Conservation (phyloP, 1,284 basidiomycete genomes). For the Irpex sp. region DNA sequence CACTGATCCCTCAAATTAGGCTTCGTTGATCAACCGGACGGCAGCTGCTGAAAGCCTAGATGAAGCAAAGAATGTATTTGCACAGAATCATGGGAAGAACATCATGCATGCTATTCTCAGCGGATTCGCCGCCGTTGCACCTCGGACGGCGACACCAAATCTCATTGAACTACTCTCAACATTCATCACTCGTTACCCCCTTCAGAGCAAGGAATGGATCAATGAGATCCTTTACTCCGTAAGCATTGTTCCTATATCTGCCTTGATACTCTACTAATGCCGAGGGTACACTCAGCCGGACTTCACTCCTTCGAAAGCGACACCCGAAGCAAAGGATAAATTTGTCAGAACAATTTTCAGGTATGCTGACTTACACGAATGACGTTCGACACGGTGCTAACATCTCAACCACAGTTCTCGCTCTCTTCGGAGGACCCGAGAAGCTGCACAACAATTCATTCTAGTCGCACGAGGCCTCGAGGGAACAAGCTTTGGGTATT, state of each 20-base stretch:
- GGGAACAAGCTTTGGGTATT: conserved; percentile 73
- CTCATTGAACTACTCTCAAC: conserved; percentile 76
- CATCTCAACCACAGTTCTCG: conserved; percentile 41
- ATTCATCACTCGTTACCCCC: conserved; percentile 53
- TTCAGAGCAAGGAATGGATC: conserved; percentile 66
- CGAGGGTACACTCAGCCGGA: conserved; percentile 40
- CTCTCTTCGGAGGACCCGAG: conserved; percentile 61
- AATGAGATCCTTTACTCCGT: conserved; percentile 69
- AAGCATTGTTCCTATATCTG: conserved; percentile 24
- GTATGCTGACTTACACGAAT: conserved; percentile 36
- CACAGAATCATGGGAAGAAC: conserved; percentile 60
- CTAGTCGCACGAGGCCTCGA: conserved; percentile 73
- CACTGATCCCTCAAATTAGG: conserved; percentile 10
- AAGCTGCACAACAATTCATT: conserved; percentile 75
- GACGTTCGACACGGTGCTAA: not conserved
- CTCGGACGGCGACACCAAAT: conserved; percentile 80
- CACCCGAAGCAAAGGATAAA: conserved; percentile 67
- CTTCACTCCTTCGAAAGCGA: conserved; percentile 63
- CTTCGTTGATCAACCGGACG: conserved; percentile 53
- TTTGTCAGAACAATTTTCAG: conserved; percentile 72
- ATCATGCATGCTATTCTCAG: conserved; percentile 71
- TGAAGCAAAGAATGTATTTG: conserved; percentile 44
- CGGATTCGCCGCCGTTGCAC: conserved; percentile 80
- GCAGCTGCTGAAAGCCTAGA: conserved; percentile 50
- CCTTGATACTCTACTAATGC: not conserved